Evolutionary conservation across 2,329 filamentous ascomycete genomes (phyloP).

Genomic region (Diaporthe citri): DNA sequence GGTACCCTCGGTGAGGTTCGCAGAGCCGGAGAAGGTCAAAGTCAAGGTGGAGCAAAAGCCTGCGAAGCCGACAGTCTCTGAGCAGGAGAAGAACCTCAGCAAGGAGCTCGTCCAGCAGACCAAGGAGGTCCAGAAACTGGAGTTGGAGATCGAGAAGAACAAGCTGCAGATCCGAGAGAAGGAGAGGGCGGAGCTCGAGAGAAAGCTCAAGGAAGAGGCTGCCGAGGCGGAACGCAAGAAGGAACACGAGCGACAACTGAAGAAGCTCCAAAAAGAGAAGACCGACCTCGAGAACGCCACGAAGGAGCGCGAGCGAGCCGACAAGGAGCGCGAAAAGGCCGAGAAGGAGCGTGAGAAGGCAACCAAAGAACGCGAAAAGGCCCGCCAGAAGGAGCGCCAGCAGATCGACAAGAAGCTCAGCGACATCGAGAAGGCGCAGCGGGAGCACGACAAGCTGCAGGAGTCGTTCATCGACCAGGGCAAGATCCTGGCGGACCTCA

Average conservation of each 20-base stretch:
- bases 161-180: constrained; percentile 32
- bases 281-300: constrained; percentile 16
- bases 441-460: constrained; percentile 37
- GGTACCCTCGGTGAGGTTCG: constrained; percentile 31
- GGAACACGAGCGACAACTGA: constrained; percentile 32
- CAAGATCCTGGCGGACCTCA: constrained; percentile 42
- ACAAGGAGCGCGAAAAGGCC: not conserved
- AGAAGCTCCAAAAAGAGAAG: constrained; percentile 36
- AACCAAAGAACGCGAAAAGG: constrained; percentile 28
- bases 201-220: constrained; percentile 27
- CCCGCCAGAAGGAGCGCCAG: constrained; percentile 30
- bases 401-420: constrained; percentile 33
- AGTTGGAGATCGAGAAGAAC: constrained; percentile 36
- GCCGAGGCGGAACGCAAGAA: constrained; percentile 29
- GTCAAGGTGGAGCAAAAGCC: constrained; percentile 14
- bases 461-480: constrained; percentile 40
- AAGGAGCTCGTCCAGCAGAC: constrained; percentile 39
- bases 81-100: constrained; percentile 36
- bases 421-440: constrained; percentile 36
- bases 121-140: constrained; percentile 39
- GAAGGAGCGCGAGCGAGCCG: constrained; percentile 21
- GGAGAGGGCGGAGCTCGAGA: constrained; percentile 33
- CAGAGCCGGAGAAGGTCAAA: constrained; percentile 35
- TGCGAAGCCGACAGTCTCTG: not conserved
- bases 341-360: constrained; percentile 31